Conservation (phyloP, 305 asterid genomes). For the Galium porrigens region DNA sequence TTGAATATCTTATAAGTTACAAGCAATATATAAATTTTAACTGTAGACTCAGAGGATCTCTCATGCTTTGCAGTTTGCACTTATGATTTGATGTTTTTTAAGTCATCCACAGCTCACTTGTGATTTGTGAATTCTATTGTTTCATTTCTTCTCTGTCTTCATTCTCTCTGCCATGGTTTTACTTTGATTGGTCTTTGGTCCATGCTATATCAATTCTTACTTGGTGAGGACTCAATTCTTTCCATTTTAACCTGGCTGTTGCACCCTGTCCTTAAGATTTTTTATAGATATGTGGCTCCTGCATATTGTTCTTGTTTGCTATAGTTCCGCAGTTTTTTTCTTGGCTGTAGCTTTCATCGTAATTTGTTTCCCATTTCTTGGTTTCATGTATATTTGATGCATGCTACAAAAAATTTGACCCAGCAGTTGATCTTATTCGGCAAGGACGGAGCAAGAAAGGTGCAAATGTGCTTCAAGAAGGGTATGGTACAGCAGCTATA, state of each 20-base stretch:
- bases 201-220: neutral
- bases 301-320: neutral
- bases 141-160: neutral
- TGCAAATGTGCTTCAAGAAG: slow-evolving; percentile 86
- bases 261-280: too few species aligned
- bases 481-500: slow-evolving; percentile 85
- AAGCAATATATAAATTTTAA: neutral
- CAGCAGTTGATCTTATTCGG: slow-evolving; percentile 63
- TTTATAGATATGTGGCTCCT: neutral
- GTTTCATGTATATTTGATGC: slow-evolving; percentile 13
- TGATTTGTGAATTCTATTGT: neutral
- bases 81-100: neutral
- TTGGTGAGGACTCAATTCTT: neutral
- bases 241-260: neutral
- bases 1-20: neutral
- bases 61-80: neutral
- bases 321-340: neutral
- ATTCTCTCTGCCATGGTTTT: neutral
- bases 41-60: neutral
- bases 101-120: neutral
- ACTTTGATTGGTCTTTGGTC: neutral
- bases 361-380: slow-evolving; percentile 3
- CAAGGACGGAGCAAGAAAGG: slow-evolving; percentile 91
- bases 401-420: slow-evolving; percentile 15
- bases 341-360: neutral